Evolutionary conservation across 2,329 filamentous ascomycete genomes (phyloP).

Genomic region (Fusarium pseudonygamai): DNA sequence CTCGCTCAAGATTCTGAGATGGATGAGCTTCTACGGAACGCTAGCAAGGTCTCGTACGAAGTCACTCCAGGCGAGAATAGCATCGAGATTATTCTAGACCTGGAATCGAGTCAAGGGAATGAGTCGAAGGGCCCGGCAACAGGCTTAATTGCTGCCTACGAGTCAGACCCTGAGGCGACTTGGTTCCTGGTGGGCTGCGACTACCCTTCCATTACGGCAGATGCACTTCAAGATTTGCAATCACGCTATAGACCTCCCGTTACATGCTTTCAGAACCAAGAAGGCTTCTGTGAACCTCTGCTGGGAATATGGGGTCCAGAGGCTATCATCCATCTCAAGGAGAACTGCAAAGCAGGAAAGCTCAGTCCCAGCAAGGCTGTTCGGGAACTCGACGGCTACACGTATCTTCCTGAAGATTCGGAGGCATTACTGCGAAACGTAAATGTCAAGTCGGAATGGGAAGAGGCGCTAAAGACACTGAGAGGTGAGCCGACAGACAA

Average conservation of each 20-base stretch:
- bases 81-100: not conserved
- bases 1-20: not conserved
- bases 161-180: not conserved
- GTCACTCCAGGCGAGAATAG: not conserved
- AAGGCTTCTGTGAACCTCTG: not conserved
- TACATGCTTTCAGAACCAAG: not conserved
- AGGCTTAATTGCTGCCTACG: not conserved
- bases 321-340: not conserved
- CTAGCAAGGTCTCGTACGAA: fast-evolving
- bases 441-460: not conserved
- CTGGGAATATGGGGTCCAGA: not conserved
- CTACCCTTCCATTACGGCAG: not conserved
- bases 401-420: not conserved
- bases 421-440: not conserved
- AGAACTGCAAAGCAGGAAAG: not conserved
- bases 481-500: not conserved
- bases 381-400: not conserved
- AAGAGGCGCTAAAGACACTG: fast-evolving
- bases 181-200: not conserved
- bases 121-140: not conserved
- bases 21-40: not conserved
- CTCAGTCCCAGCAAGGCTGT: not conserved
- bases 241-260: not conserved
- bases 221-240: fast-evolving
- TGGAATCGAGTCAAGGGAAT: not conserved